Conservation (phyloP, 2,329 filamentous ascomycete species). For the Pseudocercospora macadamiae region DNA sequence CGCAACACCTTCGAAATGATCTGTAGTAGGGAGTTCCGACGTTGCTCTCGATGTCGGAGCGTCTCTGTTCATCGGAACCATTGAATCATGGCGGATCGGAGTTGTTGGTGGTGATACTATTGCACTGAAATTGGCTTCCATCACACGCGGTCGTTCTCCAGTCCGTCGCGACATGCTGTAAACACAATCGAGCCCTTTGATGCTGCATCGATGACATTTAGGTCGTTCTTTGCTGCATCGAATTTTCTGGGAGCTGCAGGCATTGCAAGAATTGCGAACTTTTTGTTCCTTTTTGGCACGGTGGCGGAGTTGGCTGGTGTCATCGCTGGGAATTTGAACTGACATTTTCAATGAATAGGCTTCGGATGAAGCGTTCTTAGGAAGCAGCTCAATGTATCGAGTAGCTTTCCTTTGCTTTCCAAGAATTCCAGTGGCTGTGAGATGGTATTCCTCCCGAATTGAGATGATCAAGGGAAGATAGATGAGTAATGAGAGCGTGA, state of each 20-base stretch:
- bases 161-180: constrained; percentile 17
- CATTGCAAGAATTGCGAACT: constrained; percentile 7
- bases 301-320: neutral
- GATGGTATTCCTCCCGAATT: too few species aligned
- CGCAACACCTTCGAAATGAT: neutral
- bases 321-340: neutral
- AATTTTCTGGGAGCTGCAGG: constrained; percentile 12
- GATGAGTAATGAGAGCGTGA: too few species aligned
- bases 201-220: constrained; percentile 9
- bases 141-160: constrained; percentile 8
- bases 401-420: neutral
- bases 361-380: too few species aligned
- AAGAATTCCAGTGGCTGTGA: too few species aligned
- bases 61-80: neutral
- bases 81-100: neutral
- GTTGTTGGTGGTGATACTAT: neutral
- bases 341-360: too few species aligned
- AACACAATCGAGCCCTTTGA: constrained; percentile 13
- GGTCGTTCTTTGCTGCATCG: constrained; percentile 15
- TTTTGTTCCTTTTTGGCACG: constrained; percentile 7
- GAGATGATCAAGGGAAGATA: too few species aligned
- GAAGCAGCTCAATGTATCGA: neutral
- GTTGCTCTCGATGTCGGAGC: neutral
- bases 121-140: neutral
- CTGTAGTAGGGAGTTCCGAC: neutral